phyloP scores from a whole-genome alignment of 2,329 filamentous ascomycete genomes.

The Talaromyces islandicus region DNA sequence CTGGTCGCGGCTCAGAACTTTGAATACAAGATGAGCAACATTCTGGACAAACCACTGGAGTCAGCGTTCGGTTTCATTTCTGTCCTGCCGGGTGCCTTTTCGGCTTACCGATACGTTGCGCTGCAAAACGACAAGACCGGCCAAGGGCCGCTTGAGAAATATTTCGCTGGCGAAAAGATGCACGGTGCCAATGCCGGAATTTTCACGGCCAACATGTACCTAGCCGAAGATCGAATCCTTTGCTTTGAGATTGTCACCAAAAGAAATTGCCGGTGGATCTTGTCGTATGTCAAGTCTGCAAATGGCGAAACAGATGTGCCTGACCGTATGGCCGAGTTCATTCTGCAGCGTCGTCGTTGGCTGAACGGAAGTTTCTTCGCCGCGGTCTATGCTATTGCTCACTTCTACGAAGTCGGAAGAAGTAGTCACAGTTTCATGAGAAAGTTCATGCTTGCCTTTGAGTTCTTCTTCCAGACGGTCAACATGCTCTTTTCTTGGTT shows the following conservation, averaged over 20 bases:
- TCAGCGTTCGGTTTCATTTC: constrained; percentile 97
- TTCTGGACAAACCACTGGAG: constrained; percentile 94
- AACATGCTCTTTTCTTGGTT: constrained; percentile 99
- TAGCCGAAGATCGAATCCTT: constrained; percentile 47
- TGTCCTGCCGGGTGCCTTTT: constrained; percentile 93
- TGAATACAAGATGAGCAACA: constrained; percentile 99
- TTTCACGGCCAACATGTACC: constrained; percentile 79
- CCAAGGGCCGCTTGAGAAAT: constrained; percentile 87
- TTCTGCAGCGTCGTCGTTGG: constrained; percentile 93
- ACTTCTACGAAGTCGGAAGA: constrained; percentile 94
- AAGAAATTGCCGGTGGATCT: constrained; percentile 92
- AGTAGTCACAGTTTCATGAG: constrained; percentile 82
- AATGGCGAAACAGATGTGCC: constrained; percentile 97
- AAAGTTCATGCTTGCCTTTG: constrained; percentile 83
- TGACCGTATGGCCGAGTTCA: constrained; percentile 87
- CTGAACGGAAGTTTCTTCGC: constrained; percentile 98
- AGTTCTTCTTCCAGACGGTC: constrained; percentile 88
- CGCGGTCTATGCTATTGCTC: constrained; percentile 86
- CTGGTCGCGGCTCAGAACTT: constrained; percentile 96
- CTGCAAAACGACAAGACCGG: constrained; percentile 96
- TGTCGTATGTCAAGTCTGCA: constrained; percentile 97
- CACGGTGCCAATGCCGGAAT: constrained; percentile 89
- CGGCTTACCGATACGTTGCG: constrained; percentile 92
- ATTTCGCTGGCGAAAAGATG: constrained; percentile 95
- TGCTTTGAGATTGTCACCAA: constrained; percentile 84